A percentile compares a stretch with the other conserved stretches of the same genome.
Conservation (phyloP, 352 stramenopile species). For the Pythium aquatile region DNA sequence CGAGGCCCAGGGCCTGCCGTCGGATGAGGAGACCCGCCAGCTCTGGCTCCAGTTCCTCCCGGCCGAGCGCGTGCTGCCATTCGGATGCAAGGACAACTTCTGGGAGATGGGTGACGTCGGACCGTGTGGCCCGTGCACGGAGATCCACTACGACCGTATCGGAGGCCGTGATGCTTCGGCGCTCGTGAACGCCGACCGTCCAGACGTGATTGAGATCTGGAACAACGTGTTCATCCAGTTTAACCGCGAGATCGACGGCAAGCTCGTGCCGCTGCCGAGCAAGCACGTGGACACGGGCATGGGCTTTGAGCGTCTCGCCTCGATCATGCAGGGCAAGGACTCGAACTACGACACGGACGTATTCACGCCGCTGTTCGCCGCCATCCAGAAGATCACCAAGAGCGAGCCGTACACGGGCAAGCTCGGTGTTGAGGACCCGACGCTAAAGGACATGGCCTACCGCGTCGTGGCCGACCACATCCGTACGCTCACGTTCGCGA, state of each 20-base stretch:
- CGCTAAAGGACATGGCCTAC: constrained; percentile 87
- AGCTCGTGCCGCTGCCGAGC: constrained; percentile 89
- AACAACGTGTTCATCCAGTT: constrained; percentile 99
- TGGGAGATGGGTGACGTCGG: constrained; percentile 99
- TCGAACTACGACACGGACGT: constrained; percentile 99
- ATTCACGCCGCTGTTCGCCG: constrained; percentile 95
- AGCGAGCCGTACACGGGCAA: constrained; percentile 78
- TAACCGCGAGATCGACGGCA: constrained; percentile 92
- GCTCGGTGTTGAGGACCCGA: constrained; percentile 89
- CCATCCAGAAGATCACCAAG: constrained; percentile 88
- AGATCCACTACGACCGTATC: constrained; percentile 99
- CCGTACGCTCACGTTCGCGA: constrained; percentile 96
- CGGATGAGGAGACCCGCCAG: constrained; percentile 93
- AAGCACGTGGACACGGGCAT: constrained; percentile 99
- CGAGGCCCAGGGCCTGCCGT: constrained; percentile 63
- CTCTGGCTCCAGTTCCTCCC: constrained; percentile 91
- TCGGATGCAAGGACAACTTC: constrained; percentile 98
- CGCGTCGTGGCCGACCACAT: constrained; percentile 98
- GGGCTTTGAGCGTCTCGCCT: constrained; percentile 96
- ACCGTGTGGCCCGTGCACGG: constrained; percentile 98
- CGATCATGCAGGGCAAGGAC: constrained; percentile 90
- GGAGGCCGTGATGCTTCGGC: constrained; percentile 88
- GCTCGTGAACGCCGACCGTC: constrained; percentile 97
- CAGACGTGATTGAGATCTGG: constrained; percentile 99
- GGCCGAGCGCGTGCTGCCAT: constrained; percentile 90